Percentiles rank a stretch among this genome's conserved stretches.
These are phyloP conservation scores for Raphanus sativus DNA, from an alignment of 345 rosid species.

Conservation along the genomic window DNA sequence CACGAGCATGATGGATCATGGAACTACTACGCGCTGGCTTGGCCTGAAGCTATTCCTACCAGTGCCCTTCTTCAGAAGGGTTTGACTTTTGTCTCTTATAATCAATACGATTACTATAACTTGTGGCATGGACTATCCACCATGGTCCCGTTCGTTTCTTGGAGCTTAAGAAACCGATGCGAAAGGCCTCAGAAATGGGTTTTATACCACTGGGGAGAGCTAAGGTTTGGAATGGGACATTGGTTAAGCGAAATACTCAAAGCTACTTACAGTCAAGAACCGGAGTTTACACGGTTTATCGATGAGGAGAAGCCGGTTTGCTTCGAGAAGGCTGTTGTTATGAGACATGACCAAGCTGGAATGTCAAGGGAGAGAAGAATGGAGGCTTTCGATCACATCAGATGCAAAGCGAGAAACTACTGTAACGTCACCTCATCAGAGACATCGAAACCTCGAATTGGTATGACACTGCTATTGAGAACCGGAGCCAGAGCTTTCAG, in stretches of 20 bases:
- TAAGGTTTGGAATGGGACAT: slow-evolving; percentile 49
- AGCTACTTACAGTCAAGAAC: slow-evolving; percentile 47
- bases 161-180: slow-evolving; percentile 58
- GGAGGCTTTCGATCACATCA: slow-evolving; percentile 58
- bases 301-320: slow-evolving; percentile 47
- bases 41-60: slow-evolving; percentile 57
- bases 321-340: slow-evolving; percentile 72
- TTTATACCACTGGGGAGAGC: slow-evolving; percentile 73
- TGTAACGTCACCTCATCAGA: slow-evolving; percentile 44
- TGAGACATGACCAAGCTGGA: slow-evolving; percentile 81
- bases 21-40: slow-evolving; percentile 71
- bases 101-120: slow-evolving; percentile 63
- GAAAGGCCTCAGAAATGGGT: slow-evolving; percentile 58
- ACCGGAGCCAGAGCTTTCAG: slow-evolving; percentile 69
- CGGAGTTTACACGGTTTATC: slow-evolving; percentile 40
- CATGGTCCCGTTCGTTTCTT: slow-evolving; percentile 57
- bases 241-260: slow-evolving; percentile 49
- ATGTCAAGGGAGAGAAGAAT: slow-evolving; percentile 66
- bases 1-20: slow-evolving; percentile 66
- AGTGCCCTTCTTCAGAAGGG: slow-evolving; percentile 56
- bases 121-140: slow-evolving; percentile 73
- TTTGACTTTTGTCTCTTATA: slow-evolving; percentile 64
- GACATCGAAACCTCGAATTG: slow-evolving; percentile 32
- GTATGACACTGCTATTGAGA: slow-evolving; percentile 72
- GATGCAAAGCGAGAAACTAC: slow-evolving; percentile 56